Conservation (phyloP, 805 yeast species). For the Brettanomyces sp. region DNA sequence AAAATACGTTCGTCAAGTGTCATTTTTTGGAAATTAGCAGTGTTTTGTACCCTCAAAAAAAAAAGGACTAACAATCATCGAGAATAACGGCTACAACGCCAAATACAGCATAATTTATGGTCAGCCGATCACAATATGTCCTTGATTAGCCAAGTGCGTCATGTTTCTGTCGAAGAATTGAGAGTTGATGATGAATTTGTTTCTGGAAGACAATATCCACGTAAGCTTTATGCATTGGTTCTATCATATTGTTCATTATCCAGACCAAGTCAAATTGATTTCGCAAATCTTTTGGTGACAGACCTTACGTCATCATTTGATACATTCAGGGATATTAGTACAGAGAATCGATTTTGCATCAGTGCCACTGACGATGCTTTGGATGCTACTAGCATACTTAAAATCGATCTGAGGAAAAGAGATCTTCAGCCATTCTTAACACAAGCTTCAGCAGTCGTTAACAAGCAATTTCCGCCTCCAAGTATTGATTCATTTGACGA, state of each 20-base stretch:
- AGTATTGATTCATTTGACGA: slow-evolving; percentile 8
- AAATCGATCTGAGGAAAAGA: slow-evolving; percentile 7
- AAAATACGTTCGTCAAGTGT: too few species aligned
- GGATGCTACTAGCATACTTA: slow-evolving; percentile 4
- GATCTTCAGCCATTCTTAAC: slow-evolving; percentile 4
- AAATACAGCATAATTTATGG: too few species aligned
- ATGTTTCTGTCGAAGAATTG: slow-evolving; percentile 6
- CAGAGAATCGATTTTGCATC: background rate
- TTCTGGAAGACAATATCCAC: slow-evolving; percentile 2
- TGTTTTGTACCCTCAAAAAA: too few species aligned
- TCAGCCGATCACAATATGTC: too few species aligned
- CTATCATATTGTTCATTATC: slow-evolving; percentile 7
- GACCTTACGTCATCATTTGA: slow-evolving; percentile 15
- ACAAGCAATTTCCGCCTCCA: slow-evolving; percentile 6
- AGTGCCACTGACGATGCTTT: background rate
- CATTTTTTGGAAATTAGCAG: too few species aligned
- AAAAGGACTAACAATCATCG: too few species aligned
- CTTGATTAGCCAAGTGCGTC: background rate
- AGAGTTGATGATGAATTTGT: background rate
- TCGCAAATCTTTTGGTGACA: slow-evolving; percentile 9
- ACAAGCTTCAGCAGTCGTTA: background rate
- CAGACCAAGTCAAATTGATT: slow-evolving; percentile 1
- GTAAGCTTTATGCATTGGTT: slow-evolving; percentile 10
- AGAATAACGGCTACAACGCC: too few species aligned
- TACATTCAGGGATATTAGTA: background rate